Evolutionary conservation across 306 rosid genomes (phyloP).

Genomic region (Lathyrus oleraceus): DNA sequence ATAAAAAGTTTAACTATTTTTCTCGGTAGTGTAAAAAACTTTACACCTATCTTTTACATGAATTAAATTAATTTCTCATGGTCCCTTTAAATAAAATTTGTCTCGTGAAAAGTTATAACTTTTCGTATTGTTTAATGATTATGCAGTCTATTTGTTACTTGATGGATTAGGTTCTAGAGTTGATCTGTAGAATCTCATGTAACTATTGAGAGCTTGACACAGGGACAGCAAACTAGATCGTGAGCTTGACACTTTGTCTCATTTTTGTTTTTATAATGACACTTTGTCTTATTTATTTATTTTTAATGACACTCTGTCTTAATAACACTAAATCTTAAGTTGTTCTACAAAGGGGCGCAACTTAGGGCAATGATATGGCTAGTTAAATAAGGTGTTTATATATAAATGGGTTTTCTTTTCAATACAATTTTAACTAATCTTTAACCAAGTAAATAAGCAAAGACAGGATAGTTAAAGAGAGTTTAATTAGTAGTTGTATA

Average conservation of each 20-base stretch:
- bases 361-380: constrained; percentile 19
- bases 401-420: not conserved
- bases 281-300: constrained; percentile 18
- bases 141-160: not conserved
- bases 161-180: constrained; percentile 59
- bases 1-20: too few relatives aligned
- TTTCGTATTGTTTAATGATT: constrained; percentile 38
- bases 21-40: too few relatives aligned
- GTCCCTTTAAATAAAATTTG: not conserved
- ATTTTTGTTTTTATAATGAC: constrained; percentile 26
- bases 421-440: constrained; percentile 26
- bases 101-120: not conserved
- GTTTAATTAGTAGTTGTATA: too few relatives aligned
- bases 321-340: constrained; percentile 25
- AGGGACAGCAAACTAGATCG: constrained; percentile 9
- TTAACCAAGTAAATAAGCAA: constrained; percentile 38
- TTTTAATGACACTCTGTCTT: constrained; percentile 39
- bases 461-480: too few relatives aligned
- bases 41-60: too few relatives aligned
- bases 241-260: constrained; percentile 42
- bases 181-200: constrained; percentile 47
- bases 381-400: constrained; percentile 12
- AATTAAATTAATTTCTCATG: not conserved
- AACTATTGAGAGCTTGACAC: constrained; percentile 43
- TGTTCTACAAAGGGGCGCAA: constrained; percentile 48